Evolutionary conservation across 352 stramenopile genomes (phyloP), one percentile per base, ranked within the genome.

Genomic region (Phytopythium litorale): DNA sequence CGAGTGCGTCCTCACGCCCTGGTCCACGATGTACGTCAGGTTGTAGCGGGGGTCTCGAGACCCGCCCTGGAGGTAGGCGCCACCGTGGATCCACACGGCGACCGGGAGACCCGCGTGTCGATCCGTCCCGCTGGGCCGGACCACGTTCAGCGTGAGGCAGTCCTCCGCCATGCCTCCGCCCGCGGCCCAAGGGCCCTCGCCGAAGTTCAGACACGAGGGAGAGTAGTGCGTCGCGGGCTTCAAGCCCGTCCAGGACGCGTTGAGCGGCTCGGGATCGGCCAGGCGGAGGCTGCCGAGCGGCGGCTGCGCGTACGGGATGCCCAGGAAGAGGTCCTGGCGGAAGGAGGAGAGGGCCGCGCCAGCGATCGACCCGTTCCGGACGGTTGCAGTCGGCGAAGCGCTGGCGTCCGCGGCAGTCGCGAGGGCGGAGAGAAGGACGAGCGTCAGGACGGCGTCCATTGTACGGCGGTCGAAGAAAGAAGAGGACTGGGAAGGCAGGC

Each of bases 141-240:
- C 73, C 18, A 97, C 74, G 55, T 97, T 97, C 32, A 97, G 65
- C 66, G 86, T 92, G 37, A 97, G 66, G 71, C 89, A 96, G 73
- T 96, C 89, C 67, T 97, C 87, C 32, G 67, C 71, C 49, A 75
- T 55, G 3, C 64, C 43, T 38, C 64, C 70, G 46, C 60, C 59
- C 37, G 62, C 37, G 8, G 65, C 64, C 60, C 63, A 64, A 42
- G 69, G 62, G 23, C 67, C 58, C 4, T 66, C 63, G 30, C 66
- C 63, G 37, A 72, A 75, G 57, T 62, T 65, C 45, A 71, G 69
- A 51, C 79, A 89, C 45, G 73, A 59, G 7, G 68, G 61, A 0
- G 72, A 73, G 64, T 84, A 87, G 49, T 77, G 49, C 5, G 68
- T 66, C 13, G 78, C 78, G 16, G 63, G 61, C 43, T 67, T 68